Evolutionary conservation across 202 grass and related monocot genomes (phyloP).

Genomic region (Cymbopogon flexuosus): DNA sequence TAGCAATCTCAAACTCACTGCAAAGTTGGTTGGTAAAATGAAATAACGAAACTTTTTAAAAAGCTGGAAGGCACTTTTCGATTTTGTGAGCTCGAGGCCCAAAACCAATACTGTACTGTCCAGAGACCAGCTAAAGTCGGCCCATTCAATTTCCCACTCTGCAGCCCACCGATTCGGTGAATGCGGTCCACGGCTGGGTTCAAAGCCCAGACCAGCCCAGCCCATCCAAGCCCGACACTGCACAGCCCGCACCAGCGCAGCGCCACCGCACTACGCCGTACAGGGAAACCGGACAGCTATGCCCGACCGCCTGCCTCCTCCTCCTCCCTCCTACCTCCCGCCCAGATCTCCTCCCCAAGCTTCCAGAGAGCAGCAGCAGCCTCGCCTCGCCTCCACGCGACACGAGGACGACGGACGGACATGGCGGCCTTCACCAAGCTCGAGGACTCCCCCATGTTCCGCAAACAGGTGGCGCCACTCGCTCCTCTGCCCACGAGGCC

Average conservation of each 20-base stretch:
- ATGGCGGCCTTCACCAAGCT: constrained; percentile 96
- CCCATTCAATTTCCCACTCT: neutral
- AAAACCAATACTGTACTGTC: neutral
- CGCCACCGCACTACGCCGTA: constrained; percentile 2
- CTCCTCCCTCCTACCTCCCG: constrained; percentile 9
- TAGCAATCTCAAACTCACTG: neutral
- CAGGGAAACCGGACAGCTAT: constrained; percentile 10
- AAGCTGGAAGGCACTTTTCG: neutral
- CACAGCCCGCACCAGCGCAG: neutral
- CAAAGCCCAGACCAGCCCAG: neutral
- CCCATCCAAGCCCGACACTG: neutral
- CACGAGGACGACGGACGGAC: constrained; percentile 1
- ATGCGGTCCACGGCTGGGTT: neutral
- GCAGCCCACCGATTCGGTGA: neutral
- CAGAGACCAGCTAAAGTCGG: neutral
- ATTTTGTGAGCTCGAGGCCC: neutral
- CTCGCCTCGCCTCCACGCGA: constrained; percentile 3
- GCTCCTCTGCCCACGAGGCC: neutral
- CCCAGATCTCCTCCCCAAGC: constrained; percentile 49
- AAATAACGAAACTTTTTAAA: too few species aligned
- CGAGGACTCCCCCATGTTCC: constrained; percentile 92
- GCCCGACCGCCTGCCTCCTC: constrained; percentile 7
- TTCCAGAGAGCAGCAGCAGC: constrained; percentile 37
- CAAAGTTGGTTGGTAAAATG: neutral
- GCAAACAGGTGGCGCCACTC: constrained; percentile 58